Base-by-base conservation (phyloP, 2,329 filamentous ascomycete genomes). In the Nigrospora sphaerica region DNA sequence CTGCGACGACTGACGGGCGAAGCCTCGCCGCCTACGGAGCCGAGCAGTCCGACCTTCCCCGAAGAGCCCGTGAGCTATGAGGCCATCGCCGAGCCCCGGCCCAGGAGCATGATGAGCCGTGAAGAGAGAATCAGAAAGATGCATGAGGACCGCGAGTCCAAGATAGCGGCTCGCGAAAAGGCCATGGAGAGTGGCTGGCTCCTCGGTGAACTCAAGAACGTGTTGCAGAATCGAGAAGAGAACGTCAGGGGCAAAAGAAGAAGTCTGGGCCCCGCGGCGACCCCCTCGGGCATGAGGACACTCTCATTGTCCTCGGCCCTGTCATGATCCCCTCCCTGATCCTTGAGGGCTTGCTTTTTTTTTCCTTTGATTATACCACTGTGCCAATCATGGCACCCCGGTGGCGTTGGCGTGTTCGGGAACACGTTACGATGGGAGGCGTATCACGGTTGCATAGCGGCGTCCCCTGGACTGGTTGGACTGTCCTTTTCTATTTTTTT, bases 21-120 rank as follows among this genome's bases (percentile, higher is more conserved):
- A 44, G 69, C 72, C 18, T 70, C 73, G 13, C 71, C 71, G 28
- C 67, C 62, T 35, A 61, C 68, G 37, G 76, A 72, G 47, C 42
- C 42, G 13, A 34, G 42, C 19, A 44, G 42, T 12, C 42, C 42
- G 12, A 19, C 18, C n/a, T 42, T 42, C 16, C 83, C 86, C 45
- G 87, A 95, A 59, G 80, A 98, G 1, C 96, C 95, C 51, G 93
- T 98, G 66, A 92, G 90, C 1, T 97, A 95, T 51, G 93, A 98
- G 66, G 93, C 91, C 0, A 81, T 97, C 34, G 89, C 91, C 2
- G 72, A 88, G 48, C 86, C 81, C 7, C 76, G 84, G 36, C 82
- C 86, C 49, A 77, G 84, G 53, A 86, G 81, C 56, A 74, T 78
- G 45, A 71, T 96, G 53, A 88, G 86, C 1, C 75, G 92, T 58